Conservation (phyloP, 2,329 filamentous ascomycete species). For the Penicillium sp. region DNA sequence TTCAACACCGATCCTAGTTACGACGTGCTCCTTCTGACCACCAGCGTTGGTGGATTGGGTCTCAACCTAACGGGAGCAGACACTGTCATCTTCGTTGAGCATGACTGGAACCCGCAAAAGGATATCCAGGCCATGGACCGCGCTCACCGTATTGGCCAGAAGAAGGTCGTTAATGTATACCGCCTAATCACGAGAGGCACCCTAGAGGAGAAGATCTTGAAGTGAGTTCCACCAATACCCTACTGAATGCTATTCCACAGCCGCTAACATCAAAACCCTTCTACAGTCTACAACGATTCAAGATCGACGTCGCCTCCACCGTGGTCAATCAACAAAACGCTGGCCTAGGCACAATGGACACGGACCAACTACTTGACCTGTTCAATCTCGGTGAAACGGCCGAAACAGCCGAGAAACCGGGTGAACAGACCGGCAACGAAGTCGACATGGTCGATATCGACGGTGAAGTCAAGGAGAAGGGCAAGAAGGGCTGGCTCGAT, state of each 20-base stretch:
- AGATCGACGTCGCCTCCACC: conserved; percentile 96
- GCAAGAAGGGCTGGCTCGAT: conserved; percentile 94
- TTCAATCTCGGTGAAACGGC: conserved; percentile 80
- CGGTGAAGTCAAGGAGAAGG: conserved; percentile 86
- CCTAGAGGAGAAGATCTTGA: conserved; percentile 94
- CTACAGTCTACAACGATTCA: conserved; percentile 87
- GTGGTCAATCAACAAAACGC: conserved; percentile 99
- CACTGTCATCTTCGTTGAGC: conserved; percentile 98
- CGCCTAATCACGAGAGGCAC: conserved; percentile 93
- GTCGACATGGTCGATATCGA: conserved; percentile 86
- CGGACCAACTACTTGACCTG: conserved; percentile 92
- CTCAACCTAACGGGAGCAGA: conserved; percentile 95
- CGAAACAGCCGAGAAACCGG: conserved; percentile 55
- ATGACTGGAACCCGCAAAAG: conserved; percentile 99
- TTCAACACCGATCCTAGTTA: conserved; percentile 98
- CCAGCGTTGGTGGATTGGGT: conserved; percentile 87
- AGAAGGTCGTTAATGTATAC: conserved; percentile 99
- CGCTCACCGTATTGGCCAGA: conserved; percentile 95
- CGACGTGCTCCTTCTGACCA: conserved; percentile 88
- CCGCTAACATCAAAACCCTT: conserved; percentile 16
- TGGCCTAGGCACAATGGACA: conserved; percentile 91
- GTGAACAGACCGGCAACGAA: conserved; percentile 51
- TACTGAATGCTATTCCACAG: background rate
- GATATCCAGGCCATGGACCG: conserved; percentile 99
- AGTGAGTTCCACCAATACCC: conserved; percentile 46